Base-by-base conservation (phyloP, 2,329 filamentous ascomycete genomes). In the Emydomyces testavorans region DNA sequence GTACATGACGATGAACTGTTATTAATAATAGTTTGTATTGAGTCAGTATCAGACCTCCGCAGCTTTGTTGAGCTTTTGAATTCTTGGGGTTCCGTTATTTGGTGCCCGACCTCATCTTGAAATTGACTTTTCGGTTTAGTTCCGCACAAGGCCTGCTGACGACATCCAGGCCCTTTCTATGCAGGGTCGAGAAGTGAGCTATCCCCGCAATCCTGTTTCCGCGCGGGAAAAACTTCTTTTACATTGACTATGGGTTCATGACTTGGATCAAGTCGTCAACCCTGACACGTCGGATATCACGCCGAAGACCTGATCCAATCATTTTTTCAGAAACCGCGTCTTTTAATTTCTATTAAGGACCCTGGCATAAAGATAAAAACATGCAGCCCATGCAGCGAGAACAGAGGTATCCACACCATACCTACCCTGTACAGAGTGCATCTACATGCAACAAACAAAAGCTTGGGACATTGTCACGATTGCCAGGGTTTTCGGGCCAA, bases 281-380 rank as follows among this genome's bases (percentile, higher is more conserved):
- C 42, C 28, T 45, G 31, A 29, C 21, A 45, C 20, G 21, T 37
- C 43, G 43, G 43, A 46, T 46, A 46, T 46, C 23, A 46, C 24
- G 32, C 32, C 43, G 43, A 46, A 36, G 29, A 46, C 15, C 2
- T 28, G 13, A 23, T n/a, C 43, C 43, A 46, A 46, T 46, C 43
- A 46, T 29, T 20, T 21, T 31, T 37, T 38, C 34, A 13, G 11
- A 38, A 36, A 6, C 21, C 29, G 23, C 34, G 32, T 20, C 16
- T 37, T 15, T 37, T 46, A 46, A 46, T 46, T 46, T 46, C 32
- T 46, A 24, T 7, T 38, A 32, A 37, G 43, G 32, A 46, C 24
- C 26, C 26, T 24, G 15, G 43, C 23, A 36, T 28, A 8, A 21
- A 24, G 26, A 15, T n/a, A 8, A 10, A 24, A 16, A 46, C 43